phyloP scores from a whole-genome alignment of 129 eudicot genomes.

The Kitagawia praeruptora region DNA sequence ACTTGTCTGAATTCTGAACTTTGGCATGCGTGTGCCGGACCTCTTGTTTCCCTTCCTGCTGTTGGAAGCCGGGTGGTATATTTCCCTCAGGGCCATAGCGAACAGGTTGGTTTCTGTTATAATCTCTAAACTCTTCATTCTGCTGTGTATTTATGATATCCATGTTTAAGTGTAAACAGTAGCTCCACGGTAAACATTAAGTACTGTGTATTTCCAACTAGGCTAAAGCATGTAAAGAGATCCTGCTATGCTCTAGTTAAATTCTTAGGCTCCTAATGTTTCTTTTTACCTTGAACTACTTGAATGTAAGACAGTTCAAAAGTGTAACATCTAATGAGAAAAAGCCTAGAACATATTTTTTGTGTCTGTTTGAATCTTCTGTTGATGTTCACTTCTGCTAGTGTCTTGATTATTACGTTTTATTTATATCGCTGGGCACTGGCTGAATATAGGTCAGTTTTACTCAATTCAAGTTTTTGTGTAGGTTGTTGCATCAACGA shows the following conservation, averaged over 20 bases:
- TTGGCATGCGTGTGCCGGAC: slow-evolving; percentile 99
- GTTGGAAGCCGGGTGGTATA: slow-evolving; percentile 88
- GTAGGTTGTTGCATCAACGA: slow-evolving; percentile 86
- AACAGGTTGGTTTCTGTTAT: slow-evolving; percentile 49
- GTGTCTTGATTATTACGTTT: not conserved
- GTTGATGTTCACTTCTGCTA: not conserved
- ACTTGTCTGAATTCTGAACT: slow-evolving; percentile 94
- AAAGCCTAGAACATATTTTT: not conserved
- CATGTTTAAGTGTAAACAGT: not conserved
- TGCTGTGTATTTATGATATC: not conserved
- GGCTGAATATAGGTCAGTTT: not conserved
- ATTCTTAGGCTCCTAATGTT: not conserved
- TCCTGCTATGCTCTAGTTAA: not conserved
- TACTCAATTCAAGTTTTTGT: not conserved
- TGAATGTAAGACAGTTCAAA: not conserved
- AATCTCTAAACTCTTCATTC: not conserved
- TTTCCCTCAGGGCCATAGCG: slow-evolving; percentile 96
- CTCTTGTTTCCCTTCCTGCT: slow-evolving; percentile 86
- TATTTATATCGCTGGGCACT: not conserved
- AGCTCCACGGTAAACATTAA: not conserved
- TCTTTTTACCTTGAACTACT: not conserved
- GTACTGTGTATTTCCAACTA: not conserved
- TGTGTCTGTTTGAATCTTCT: not conserved
- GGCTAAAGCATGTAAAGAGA: not conserved
- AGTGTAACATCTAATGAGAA: not conserved